Conservation (phyloP, 768 basidiomycete genomes). For the Chalciporus piperatus region DNA sequence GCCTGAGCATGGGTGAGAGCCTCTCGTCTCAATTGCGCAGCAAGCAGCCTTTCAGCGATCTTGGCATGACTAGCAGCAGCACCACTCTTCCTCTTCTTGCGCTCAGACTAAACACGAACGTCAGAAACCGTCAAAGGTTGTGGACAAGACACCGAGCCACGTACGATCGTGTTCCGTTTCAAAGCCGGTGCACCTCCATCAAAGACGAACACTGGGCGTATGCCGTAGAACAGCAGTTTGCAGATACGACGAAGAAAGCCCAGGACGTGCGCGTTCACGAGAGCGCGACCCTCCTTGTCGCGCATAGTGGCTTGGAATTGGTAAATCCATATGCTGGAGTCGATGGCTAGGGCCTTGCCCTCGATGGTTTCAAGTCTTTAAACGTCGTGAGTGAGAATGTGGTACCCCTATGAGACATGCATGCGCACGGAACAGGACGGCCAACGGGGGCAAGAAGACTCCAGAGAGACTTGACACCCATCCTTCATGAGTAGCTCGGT, state of each 20-base stretch:
- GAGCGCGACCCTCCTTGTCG: constrained; percentile 87
- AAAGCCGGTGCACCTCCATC: constrained; percentile 93
- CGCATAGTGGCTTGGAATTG: constrained; percentile 99
- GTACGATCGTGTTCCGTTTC: constrained; percentile 85
- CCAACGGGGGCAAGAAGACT: constrained; percentile 89
- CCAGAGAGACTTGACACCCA: constrained; percentile 99
- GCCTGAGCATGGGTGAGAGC: constrained; percentile 66
- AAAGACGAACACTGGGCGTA: constrained; percentile 98
- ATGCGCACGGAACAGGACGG: constrained; percentile 81
- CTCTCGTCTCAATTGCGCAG: constrained; percentile 88
- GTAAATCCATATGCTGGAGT: constrained; percentile 99
- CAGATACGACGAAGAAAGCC: constrained; percentile 88
- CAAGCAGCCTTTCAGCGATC: constrained; percentile 87
- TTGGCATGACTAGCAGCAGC: constrained; percentile 83
- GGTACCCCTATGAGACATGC: background rate
- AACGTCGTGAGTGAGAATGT: constrained; percentile 5
- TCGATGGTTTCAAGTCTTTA: constrained; percentile 88
- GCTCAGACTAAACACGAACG: constrained; percentile 56
- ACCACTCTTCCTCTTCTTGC: constrained; percentile 88
- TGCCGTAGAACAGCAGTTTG: constrained; percentile 95
- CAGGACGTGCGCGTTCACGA: constrained; percentile 92
- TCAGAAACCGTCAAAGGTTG: background rate
- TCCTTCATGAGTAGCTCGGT: constrained; percentile 26
- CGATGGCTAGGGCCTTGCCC: constrained; percentile 94
- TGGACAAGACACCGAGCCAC: constrained; percentile 24